phyloP scores from a whole-genome alignment of 257 asterid species.

The Solanum chilense region DNA sequence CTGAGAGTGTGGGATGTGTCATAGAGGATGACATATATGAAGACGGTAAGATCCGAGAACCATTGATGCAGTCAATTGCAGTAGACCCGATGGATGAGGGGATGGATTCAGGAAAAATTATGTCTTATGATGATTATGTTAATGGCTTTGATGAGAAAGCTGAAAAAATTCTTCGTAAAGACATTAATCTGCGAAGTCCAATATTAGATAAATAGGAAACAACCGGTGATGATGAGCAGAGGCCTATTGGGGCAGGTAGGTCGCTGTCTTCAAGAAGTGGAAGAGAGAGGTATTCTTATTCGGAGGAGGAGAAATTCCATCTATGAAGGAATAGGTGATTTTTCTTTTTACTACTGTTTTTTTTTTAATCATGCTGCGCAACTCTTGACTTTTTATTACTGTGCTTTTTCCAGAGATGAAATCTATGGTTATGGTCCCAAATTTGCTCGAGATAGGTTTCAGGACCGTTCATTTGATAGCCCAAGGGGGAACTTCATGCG shows the following conservation, averaged over 20 bases:
- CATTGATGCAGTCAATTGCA: conserved; percentile 9
- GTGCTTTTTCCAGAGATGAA: too few species aligned
- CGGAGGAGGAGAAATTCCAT: conserved; percentile 36
- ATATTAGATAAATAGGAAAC: too few species aligned
- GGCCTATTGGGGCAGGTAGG: neutral
- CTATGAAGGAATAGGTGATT: conserved; percentile 57
- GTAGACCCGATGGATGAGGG: conserved; percentile 18
- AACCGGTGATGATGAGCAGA: too few species aligned
- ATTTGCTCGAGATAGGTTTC: conserved; percentile 30
- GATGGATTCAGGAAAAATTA: conserved; percentile 3
- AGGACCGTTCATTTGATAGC: conserved; percentile 41
- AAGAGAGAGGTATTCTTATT: conserved; percentile 47
- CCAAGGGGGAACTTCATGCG: conserved; percentile 38
- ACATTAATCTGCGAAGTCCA: too few species aligned
- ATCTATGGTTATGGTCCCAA: too few species aligned
- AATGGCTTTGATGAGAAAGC: conserved; percentile 16
- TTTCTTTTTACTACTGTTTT: neutral
- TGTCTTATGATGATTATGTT: conserved; percentile 2
- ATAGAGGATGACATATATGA: conserved; percentile 68
- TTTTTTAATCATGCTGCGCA: neutral
- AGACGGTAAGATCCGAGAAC: conserved; percentile 83
- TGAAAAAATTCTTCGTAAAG: neutral
- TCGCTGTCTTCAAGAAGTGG: conserved; percentile 38
- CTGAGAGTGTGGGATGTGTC: conserved; percentile 3
- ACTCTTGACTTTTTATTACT: neutral